These are phyloP conservation scores for Sporothrix euskadiensis DNA, from an alignment of 2,329 filamentous ascomycete species.

Conservation along the genomic window DNA sequence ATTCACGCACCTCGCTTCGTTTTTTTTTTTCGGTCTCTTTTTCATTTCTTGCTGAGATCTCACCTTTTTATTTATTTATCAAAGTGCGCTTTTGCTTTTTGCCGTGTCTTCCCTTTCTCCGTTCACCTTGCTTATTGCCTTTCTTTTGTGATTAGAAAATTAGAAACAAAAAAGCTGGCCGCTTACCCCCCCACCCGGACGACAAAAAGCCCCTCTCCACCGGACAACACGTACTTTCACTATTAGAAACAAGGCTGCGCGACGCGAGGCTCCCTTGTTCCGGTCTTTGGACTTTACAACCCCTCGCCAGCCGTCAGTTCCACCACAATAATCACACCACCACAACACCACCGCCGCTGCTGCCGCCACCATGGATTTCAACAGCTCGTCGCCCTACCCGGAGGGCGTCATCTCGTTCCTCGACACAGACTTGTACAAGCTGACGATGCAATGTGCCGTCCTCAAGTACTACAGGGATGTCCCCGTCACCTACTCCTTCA, in stretches of 20 bases:
- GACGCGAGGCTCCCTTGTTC: not conserved
- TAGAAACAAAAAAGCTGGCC: not conserved
- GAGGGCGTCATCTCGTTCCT: slow-evolving; percentile 81
- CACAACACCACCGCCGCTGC: not conserved
- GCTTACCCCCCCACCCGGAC: not conserved
- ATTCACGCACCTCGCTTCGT: not conserved
- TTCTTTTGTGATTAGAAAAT: not conserved
- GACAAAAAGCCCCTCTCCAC: slow-evolving; percentile 10
- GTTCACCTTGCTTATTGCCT: not conserved
- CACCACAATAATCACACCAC: not conserved
- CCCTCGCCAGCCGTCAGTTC: not conserved
- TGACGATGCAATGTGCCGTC: slow-evolving; percentile 98
- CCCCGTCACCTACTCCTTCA: slow-evolving; percentile 88
- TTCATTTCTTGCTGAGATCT: not conserved
- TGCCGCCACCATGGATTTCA: slow-evolving; percentile 59
- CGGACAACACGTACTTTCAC: not conserved
- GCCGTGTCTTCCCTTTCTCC: not conserved
- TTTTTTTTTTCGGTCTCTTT: not conserved
- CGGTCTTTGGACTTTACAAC: not conserved
- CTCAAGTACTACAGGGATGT: slow-evolving; percentile 85
- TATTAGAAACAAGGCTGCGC: not conserved
- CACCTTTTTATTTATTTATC: not conserved
- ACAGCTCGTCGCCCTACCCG: slow-evolving; percentile 65
- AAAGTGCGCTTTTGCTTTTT: not conserved
- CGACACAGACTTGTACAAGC: slow-evolving; percentile 86